Evolutionary conservation across 345 rosid genomes (phyloP).

Genomic region (Physaria fendleri): DNA sequence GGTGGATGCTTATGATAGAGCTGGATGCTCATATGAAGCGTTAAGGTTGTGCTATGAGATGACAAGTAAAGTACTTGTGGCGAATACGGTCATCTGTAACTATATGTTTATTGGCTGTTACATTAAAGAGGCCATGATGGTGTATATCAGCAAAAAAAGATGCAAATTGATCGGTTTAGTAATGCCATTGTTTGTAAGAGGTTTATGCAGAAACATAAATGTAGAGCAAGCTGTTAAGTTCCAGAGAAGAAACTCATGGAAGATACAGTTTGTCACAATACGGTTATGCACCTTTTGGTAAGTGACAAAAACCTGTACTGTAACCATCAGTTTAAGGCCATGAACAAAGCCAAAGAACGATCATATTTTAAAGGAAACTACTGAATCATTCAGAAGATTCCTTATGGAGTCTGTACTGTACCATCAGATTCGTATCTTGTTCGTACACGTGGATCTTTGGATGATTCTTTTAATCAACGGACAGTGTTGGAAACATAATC

Average conservation of each 20-base stretch:
- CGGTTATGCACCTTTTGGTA: constrained; percentile 46
- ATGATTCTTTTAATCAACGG: constrained; percentile 13
- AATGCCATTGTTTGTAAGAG: constrained; percentile 42
- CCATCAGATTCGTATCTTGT: not conserved
- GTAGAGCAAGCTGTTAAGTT: constrained; percentile 43
- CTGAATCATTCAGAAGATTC: not conserved
- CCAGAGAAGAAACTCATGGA: constrained; percentile 39
- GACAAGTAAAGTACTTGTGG: constrained; percentile 50
- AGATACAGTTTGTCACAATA: constrained; percentile 50
- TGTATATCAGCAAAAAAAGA: constrained; percentile 43
- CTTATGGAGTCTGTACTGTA: not conserved
- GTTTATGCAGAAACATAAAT: constrained; percentile 41
- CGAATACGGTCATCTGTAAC: constrained; percentile 50
- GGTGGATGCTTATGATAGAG: constrained; percentile 52
- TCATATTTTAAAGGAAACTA: no score
- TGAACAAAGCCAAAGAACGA: no score
- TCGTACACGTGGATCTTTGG: constrained; percentile 19
- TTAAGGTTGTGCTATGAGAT: constrained; percentile 49
- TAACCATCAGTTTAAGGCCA: no score
- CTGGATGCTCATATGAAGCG: constrained; percentile 47
- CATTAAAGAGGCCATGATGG: constrained; percentile 35
- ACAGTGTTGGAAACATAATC: not conserved
- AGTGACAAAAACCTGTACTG: constrained; percentile 32
- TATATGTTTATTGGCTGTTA: constrained; percentile 52
- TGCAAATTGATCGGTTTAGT: constrained; percentile 42